Evolutionary conservation across 2,329 filamentous ascomycete species (phyloP).

Genomic region (Trichoderma oligosporum): DNA sequence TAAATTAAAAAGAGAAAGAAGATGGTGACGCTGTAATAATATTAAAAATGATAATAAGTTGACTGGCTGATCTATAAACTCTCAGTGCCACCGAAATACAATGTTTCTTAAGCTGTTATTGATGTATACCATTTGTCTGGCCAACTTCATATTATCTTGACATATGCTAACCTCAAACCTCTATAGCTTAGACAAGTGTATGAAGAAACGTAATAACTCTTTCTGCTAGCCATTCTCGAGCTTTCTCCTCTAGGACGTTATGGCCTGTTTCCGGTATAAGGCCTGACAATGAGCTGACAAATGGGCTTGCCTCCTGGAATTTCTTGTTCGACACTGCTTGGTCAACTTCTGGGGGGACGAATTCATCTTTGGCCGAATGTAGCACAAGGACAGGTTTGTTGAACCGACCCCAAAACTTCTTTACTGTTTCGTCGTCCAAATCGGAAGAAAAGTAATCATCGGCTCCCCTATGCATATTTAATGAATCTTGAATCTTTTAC

Average conservation of each 20-base stretch:
- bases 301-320: slow-evolving; percentile 49
- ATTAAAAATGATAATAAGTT: no score
- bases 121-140: not conserved
- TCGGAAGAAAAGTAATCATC: slow-evolving; percentile 90
- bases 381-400: slow-evolving; percentile 60
- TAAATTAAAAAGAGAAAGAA: no score
- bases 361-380: slow-evolving; percentile 64
- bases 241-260: slow-evolving; percentile 43
- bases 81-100: no score
- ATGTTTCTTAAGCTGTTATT: no score
- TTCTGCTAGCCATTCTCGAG: slow-evolving; percentile 48
- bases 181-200: not conserved
- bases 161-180: no score
- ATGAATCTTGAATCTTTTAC: not conserved
- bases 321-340: slow-evolving; percentile 53
- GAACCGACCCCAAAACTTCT: slow-evolving; percentile 62
- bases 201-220: slow-evolving; percentile 47
- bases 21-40: no score
- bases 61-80: no score
- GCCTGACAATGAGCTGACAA: slow-evolving; percentile 49
- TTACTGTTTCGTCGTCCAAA: slow-evolving; percentile 54
- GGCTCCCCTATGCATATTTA: slow-evolving; percentile 52
- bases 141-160: no score
- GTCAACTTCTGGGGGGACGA: slow-evolving; percentile 56
- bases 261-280: slow-evolving; percentile 53